Evolutionary conservation across 1,284 basidiomycete species (phyloP), one percentile per base, ranked within the genome.

Genomic region (Marasmius fiardii): DNA sequence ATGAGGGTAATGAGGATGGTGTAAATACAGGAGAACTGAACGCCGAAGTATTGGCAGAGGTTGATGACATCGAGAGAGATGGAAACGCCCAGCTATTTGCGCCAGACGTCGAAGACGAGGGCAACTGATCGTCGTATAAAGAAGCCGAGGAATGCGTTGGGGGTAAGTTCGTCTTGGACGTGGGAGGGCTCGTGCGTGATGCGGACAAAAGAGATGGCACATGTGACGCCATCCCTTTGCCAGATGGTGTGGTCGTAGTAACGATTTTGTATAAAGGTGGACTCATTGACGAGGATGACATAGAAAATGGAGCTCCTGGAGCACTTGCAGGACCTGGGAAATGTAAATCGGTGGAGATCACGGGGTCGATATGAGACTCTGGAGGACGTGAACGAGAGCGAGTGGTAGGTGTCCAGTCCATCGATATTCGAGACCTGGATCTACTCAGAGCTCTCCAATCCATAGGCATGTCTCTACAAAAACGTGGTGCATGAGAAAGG

Each of bases 381-480:
- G 84, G 81, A 35, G 85, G 83, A 52, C 88, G 80, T 55, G 89
- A 88, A 55, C 88, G 78, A 58, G 87, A 89, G 54, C 90, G 85
- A 69, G 84, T 88, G 55, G 81, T 75, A 51, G 88, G 85, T 54
- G 81, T 78, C 88, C 88, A 92, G 69, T 91, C 89, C 87, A 90
- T 90, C 52, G 92, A 90, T 65, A 92, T 88, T 24, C 95, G 87
- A 21, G 96, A 98, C 59, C 95, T 83, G 14, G 95, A 97, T 58
- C 95, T 85, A 67, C 92, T 95, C 66, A 93, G 86, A 18, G 90
- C 89, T 44, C 94, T 83, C 94, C 95, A 98, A 68, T 98, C 96
- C 90, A 98, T 97, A 39, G 80, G 76, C 55, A 79, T 68, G 63
- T 74, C 73, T 57, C 85, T 88, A 58, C 45, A 37, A 51, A 57